Percentiles rank a stretch among this genome's conserved stretches.
phyloP scores from a whole-genome alignment of 176 grass and related monocot genomes.

The Eleusine indica region DNA sequence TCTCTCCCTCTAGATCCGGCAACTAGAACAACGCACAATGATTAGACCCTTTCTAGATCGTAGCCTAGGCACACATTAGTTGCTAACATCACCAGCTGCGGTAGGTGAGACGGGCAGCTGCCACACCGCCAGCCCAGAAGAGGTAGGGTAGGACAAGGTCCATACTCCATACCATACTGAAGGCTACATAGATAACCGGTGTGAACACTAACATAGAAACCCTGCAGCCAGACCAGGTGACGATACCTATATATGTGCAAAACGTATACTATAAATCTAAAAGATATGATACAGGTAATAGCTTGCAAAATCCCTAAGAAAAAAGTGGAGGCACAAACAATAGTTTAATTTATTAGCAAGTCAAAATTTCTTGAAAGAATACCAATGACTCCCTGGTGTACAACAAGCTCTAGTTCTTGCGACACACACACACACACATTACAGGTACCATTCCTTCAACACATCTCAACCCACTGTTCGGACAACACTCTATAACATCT shows the following conservation, averaged over 20 bases:
- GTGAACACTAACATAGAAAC: neutral
- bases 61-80: too few relatives aligned
- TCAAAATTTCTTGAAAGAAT: constrained; percentile 71
- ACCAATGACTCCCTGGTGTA: constrained; percentile 38
- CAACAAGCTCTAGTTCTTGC: constrained; percentile 50
- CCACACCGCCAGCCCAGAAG: too few relatives aligned
- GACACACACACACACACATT: constrained; percentile 6
- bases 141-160: too few relatives aligned
- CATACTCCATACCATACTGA: too few relatives aligned
- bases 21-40: too few relatives aligned
- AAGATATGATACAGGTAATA: neutral
- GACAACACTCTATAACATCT: constrained; percentile 44
- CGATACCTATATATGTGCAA: neutral
- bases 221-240: neutral
- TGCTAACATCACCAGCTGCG: too few relatives aligned
- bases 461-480: constrained; percentile 47
- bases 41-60: too few relatives aligned
- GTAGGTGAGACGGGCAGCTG: too few relatives aligned
- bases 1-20: too few relatives aligned
- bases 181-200: too few relatives aligned
- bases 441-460: constrained; percentile 40
- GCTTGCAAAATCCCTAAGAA: neutral
- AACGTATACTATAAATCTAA: neutral
- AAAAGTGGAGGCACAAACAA: constrained; percentile 44
- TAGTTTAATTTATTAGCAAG: constrained; percentile 63